phyloP scores from a whole-genome alignment of 805 yeast genomes.

The Starmerella khaoyaiensis region DNA sequence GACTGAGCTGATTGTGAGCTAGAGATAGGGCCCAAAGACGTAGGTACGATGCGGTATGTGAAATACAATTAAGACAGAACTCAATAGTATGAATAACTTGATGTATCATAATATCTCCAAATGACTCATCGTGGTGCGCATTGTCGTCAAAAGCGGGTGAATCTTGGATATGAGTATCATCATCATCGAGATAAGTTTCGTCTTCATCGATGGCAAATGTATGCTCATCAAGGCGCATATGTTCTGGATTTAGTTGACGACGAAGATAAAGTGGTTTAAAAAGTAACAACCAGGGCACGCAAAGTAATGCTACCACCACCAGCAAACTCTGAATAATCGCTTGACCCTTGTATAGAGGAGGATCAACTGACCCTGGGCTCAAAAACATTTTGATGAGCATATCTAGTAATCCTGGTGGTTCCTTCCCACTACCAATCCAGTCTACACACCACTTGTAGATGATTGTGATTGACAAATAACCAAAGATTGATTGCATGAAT shows the following conservation, averaged over 20 bases:
- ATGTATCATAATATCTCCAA: constrained; percentile 91
- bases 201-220: constrained; percentile 26
- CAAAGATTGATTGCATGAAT: constrained; percentile 94
- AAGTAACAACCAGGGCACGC: constrained; percentile 87
- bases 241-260: constrained; percentile 39
- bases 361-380: constrained; percentile 79
- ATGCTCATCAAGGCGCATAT: constrained; percentile 26
- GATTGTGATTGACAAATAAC: constrained; percentile 74
- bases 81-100: constrained; percentile 97
- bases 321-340: constrained; percentile 58
- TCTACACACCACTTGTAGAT: constrained; percentile 89
- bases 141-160: constrained; percentile 4
- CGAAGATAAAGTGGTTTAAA: constrained; percentile 69
- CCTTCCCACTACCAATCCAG: constrained; percentile 66
- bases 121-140: constrained; percentile 36
- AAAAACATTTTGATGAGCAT: constrained; percentile 94
- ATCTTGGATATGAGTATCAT: constrained; percentile 26
- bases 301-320: constrained; percentile 59
- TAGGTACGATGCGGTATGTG: constrained; percentile 93
- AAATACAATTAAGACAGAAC: constrained; percentile 90
- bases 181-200: too few relatives aligned
- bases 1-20: constrained; percentile 90
- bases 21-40: constrained; percentile 94
- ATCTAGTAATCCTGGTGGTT: constrained; percentile 86
- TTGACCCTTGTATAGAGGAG: constrained; percentile 70